Base-by-base conservation (phyloP, 345 rosid genomes). In the Dovyalis caffra region DNA sequence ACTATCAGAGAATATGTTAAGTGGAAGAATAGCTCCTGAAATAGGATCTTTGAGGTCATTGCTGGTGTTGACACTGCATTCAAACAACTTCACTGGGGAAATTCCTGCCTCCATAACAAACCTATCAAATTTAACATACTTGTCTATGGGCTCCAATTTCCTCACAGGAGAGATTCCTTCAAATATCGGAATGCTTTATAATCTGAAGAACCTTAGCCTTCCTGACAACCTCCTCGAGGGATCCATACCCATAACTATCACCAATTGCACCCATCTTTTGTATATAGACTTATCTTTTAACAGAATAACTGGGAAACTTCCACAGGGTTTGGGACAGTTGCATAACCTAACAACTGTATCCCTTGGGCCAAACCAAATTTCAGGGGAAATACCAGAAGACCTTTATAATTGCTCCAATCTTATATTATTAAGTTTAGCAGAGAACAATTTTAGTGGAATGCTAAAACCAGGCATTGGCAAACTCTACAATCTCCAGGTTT, bases 361-460 rank as follows among this genome's bases (percentile, higher is more conserved):
- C 64, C 49, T 94, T 2, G 87, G 77, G 8, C 5, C 11, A 10
- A 94, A 90, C 73, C 74, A 34, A 45, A 68, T 94, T 64, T 80
- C 89, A 3, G 97, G 97, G 31, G 93, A 89, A 72, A 86, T 94
- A 43, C 94, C 97, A 10, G 89, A 85, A 74, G 97, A 90, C 49
- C 89, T 92, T 74, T 94, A 85, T 84, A 85, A 89, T 68, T 92
- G 96, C 80, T 83, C 92, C 72, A 79, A 84, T 56, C 75, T 92
- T 57, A 62, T 4, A 15, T 0, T 1, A 33, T 76, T 89, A 29
- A 75, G 66, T 73, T 73, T 90, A 82, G 69, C 78, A 14, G 33
- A 57, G 23, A 94, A 89, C 83, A 83, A 86, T 67, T 85, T 94
- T 68, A 88, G 78, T 20, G 97, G 97, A 68, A 11, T 73, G 29